Percentiles rank a stretch among this genome's conserved stretches.
These are phyloP conservation scores for Tolypocladium nubicola DNA, from an alignment of 2,329 filamentous ascomycete species.

Conservation along the genomic window DNA sequence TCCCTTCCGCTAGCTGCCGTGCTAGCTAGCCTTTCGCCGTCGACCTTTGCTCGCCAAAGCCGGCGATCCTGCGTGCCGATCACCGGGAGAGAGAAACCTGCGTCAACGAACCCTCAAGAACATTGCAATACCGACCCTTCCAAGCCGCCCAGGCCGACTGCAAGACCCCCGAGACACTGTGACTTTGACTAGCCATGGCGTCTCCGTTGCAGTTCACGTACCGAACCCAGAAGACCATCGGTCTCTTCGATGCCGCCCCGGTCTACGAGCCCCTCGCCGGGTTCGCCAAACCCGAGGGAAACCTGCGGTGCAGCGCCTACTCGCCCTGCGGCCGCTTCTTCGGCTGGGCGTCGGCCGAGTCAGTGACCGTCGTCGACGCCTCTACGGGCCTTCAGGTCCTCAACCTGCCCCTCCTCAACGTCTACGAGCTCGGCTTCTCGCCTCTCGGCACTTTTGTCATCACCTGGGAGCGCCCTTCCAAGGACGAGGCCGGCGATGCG, in stretches of 20 bases:
- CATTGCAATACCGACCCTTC: constrained; percentile 6
- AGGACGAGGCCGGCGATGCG: constrained; percentile 88
- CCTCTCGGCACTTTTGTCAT: constrained; percentile 86
- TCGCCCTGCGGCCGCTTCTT: constrained; percentile 94
- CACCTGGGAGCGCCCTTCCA: constrained; percentile 88
- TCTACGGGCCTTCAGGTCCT: constrained; percentile 65
- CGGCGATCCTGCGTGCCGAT: not conserved
- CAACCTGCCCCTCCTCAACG: constrained; percentile 66
- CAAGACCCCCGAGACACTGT: constrained; percentile 40
- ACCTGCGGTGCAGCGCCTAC: constrained; percentile 89
- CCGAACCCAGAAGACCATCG: constrained; percentile 94
- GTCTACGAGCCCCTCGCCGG: constrained; percentile 76
- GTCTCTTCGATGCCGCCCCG: constrained; percentile 83
- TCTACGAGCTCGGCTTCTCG: constrained; percentile 92
- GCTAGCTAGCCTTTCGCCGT: not conserved
- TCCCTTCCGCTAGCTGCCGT: not conserved
- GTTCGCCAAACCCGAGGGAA: constrained; percentile 82
- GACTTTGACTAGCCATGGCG: constrained; percentile 91
- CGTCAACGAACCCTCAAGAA: constrained; percentile 8
- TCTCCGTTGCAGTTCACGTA: constrained; percentile 90
- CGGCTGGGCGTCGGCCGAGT: constrained; percentile 83
- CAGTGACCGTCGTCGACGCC: constrained; percentile 76
- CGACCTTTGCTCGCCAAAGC: not conserved
- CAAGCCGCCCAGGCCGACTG: constrained; percentile 11
- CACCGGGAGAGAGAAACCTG: not conserved